A percentile compares a stretch with the other conserved stretches of the same genome.
phyloP scores from a whole-genome alignment of 1,284 basidiomycete species.

The Sphagnurus paluster region DNA sequence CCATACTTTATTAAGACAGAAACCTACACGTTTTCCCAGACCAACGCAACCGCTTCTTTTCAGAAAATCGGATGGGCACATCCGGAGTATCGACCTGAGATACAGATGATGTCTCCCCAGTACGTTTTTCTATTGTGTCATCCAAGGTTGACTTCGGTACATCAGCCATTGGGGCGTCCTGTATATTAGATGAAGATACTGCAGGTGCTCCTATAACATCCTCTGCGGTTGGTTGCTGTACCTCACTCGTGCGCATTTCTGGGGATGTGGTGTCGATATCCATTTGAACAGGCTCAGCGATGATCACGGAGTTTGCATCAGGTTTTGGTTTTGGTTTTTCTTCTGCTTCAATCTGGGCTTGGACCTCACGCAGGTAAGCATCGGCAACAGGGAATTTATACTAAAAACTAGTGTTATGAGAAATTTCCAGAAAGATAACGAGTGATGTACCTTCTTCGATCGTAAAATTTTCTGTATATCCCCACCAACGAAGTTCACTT shows the following conservation, averaged over 20 bases:
- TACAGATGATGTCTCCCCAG: slow-evolving; percentile 24
- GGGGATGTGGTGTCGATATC: slow-evolving; percentile 7
- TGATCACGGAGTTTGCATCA: slow-evolving; percentile 23
- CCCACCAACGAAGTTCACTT: slow-evolving; percentile 72
- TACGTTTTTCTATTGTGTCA: slow-evolving; percentile 32
- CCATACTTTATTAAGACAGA: background rate
- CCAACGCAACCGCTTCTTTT: slow-evolving; percentile 91
- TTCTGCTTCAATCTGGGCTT: slow-evolving; percentile 39
- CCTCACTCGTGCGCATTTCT: too few species aligned
- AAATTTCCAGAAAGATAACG: background rate
- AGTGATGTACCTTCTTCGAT: slow-evolving; percentile 58
- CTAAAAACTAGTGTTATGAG: slow-evolving; percentile 32
- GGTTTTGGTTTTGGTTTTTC: slow-evolving; percentile 24
- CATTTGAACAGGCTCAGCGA: slow-evolving; percentile 38
- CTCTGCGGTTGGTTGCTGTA: too few species aligned
- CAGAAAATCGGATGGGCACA: slow-evolving; percentile 68
- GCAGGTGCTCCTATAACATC: too few species aligned
- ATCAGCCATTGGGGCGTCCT: too few species aligned
- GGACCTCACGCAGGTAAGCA: slow-evolving; percentile 66
- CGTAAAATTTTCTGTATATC: slow-evolving; percentile 61
- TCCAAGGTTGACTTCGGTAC: slow-evolving; percentile 6
- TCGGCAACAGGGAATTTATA: slow-evolving; percentile 69
- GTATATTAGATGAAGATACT: too few species aligned
- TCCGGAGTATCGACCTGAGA: slow-evolving; percentile 60
- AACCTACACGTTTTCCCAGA: slow-evolving; percentile 79